A percentile compares a stretch with the other conserved stretches of the same genome.
Evolutionary conservation across 2,329 filamentous ascomycete species (phyloP).

Genomic region (Colletotrichum limetticola): DNA sequence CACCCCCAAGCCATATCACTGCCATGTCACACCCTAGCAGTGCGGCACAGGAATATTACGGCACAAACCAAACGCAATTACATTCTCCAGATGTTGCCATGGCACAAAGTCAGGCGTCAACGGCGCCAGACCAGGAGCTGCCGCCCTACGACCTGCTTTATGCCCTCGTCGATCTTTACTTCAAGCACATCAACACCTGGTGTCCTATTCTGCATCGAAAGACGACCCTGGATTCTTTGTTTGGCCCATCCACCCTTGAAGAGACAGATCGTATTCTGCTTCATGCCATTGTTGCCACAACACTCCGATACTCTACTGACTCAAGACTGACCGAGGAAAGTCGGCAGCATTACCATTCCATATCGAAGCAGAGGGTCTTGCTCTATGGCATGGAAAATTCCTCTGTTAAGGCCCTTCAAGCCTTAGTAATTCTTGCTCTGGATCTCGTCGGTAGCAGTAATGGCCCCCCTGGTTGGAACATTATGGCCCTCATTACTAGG

Average conservation of each 20-base stretch:
- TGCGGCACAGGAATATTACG: conserved; percentile 62
- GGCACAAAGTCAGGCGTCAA: conserved; percentile 57
- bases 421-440: conserved; percentile 85
- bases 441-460: conserved; percentile 89
- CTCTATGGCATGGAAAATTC: conserved; percentile 91
- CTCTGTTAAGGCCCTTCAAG: conserved; percentile 87
- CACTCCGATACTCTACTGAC: conserved; percentile 85
- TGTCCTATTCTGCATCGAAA: conserved; percentile 91
- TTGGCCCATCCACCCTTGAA: conserved; percentile 79
- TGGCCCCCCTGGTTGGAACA: conserved; percentile 91
- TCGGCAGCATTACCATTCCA: conserved; percentile 79
- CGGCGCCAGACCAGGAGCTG: conserved; percentile 71
- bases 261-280: conserved; percentile 86
- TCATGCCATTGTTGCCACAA: conserved; percentile 90
- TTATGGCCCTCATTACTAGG: conserved; percentile 87
- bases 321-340: conserved; percentile 77
- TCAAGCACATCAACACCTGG: conserved; percentile 84
- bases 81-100: conserved; percentile 69
- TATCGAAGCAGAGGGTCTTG: conserved; percentile 86
- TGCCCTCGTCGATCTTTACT: conserved; percentile 79
- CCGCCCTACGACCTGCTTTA: conserved; percentile 81
- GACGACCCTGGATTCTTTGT: conserved; percentile 83
- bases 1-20: conserved; percentile 43
- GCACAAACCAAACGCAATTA: conserved; percentile 55
- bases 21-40: conserved; percentile 51